Percentiles rank a stretch among this genome's conserved stretches.
phyloP scores from a whole-genome alignment of 371 early-diverging fungal genomes.

The Mycotypha africana region DNA sequence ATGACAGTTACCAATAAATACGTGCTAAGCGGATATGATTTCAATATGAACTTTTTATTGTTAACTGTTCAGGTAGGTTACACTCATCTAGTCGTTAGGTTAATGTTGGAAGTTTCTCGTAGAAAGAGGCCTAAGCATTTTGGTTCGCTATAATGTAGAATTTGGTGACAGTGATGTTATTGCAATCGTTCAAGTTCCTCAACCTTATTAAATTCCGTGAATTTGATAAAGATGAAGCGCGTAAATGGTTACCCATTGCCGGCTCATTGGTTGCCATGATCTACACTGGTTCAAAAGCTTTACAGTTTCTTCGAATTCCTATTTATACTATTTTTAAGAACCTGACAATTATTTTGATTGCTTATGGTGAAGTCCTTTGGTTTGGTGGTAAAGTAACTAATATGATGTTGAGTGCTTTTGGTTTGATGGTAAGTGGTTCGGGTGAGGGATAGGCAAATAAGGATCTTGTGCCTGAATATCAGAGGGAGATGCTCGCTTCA shows the following conservation, averaged over 20 bases:
- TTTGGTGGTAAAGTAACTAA: constrained; percentile 76
- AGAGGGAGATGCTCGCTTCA: too few relatives aligned
- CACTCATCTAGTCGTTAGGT: too few relatives aligned
- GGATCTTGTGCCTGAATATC: too few relatives aligned
- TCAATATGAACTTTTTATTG: constrained; percentile 88
- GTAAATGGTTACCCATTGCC: constrained; percentile 88
- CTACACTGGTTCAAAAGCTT: constrained; percentile 92
- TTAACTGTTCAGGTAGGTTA: constrained; percentile 80
- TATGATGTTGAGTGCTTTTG: constrained; percentile 81
- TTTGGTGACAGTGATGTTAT: constrained; percentile 30
- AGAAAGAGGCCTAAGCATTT: too few relatives aligned
- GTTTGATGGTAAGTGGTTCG: constrained; percentile 69
- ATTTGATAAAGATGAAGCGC: constrained; percentile 62
- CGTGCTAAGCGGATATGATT: constrained; percentile 78
- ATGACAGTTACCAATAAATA: constrained; percentile 96
- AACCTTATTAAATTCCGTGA: constrained; percentile 66
- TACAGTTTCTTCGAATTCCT: constrained; percentile 91
- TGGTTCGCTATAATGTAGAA: too few relatives aligned
- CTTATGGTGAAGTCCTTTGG: constrained; percentile 88
- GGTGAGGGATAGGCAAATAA: background rate
- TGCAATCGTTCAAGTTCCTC: constrained; percentile 52
- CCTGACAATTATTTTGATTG: constrained; percentile 95
- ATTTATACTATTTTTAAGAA: constrained; percentile 99
- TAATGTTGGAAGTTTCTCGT: too few relatives aligned
- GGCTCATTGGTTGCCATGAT: constrained; percentile 91